Conservation (phyloP, 2,329 filamentous ascomycete species). For the Sporothrix variecibatus region DNA sequence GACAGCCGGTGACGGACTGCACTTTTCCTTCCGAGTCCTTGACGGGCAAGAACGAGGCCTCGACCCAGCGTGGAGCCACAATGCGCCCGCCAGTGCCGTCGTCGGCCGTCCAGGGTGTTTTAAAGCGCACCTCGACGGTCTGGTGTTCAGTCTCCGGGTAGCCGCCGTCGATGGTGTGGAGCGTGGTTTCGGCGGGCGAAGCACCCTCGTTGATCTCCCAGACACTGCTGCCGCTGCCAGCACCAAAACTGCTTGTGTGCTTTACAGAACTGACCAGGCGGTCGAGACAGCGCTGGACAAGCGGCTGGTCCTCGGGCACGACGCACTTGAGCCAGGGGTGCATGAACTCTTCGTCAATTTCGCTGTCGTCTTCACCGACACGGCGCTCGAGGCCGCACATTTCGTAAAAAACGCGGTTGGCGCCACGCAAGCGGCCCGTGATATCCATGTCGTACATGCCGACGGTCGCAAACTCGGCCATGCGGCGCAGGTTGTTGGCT, state of each 20-base stretch:
- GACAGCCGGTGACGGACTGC: slow-evolving; percentile 52
- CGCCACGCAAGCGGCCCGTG: slow-evolving; percentile 52
- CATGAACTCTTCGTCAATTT: slow-evolving; percentile 38
- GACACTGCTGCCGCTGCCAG: background rate
- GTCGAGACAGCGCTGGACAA: slow-evolving; percentile 45
- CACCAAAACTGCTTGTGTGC: background rate
- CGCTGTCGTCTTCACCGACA: slow-evolving; percentile 43
- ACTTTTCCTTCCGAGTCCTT: slow-evolving; percentile 49
- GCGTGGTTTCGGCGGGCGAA: background rate
- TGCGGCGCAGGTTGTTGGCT: slow-evolving; percentile 55
- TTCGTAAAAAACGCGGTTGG: slow-evolving; percentile 57
- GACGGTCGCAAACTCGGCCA: slow-evolving; percentile 56
- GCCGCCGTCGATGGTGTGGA: background rate
- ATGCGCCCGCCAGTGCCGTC: slow-evolving; percentile 49
- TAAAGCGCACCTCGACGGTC: slow-evolving; percentile 52
- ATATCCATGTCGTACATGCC: slow-evolving; percentile 57
- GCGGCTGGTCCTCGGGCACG: slow-evolving; percentile 46
- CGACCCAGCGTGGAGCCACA: slow-evolving; percentile 50
- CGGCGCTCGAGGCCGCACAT: slow-evolving; percentile 50
- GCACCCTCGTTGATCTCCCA: slow-evolving; percentile 2
- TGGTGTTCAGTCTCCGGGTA: slow-evolving; percentile 3
- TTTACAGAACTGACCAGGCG: slow-evolving; percentile 37
- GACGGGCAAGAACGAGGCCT: slow-evolving; percentile 54
- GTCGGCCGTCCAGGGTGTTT: slow-evolving; percentile 49
- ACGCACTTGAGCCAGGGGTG: slow-evolving; percentile 51